phyloP scores from a whole-genome alignment of 2,329 filamentous ascomycete genomes.

The Trichophyton schoenleinii region DNA sequence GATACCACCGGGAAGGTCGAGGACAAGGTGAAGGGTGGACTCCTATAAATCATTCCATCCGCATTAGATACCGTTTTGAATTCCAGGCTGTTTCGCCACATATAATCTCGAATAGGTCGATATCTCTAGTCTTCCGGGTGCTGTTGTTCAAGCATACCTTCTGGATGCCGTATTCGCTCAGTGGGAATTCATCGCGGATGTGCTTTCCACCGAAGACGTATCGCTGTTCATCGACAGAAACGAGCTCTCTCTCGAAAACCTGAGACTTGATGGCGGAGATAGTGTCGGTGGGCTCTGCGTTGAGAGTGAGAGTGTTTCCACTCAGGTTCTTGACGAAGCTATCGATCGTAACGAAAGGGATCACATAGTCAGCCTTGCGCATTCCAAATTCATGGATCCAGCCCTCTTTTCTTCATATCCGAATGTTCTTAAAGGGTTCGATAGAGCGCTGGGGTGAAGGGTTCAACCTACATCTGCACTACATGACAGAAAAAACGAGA shows the following conservation, averaged over 20 bases:
- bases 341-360: constrained; percentile 9
- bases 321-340: constrained; percentile 69
- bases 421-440: constrained; percentile 12
- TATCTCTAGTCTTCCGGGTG: constrained; percentile 37
- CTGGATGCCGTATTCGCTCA: constrained; percentile 44
- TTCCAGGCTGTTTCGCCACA: background rate
- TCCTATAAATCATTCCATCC: constrained; percentile 36
- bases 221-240: constrained; percentile 58
- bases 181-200: constrained; percentile 39
- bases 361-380: constrained; percentile 5
- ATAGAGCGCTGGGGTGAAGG: constrained; percentile 11
- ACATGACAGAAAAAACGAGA: constrained; percentile 23
- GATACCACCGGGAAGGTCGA: constrained; percentile 46
- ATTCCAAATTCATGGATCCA: constrained; percentile 12
- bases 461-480: constrained; percentile 79
- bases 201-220: constrained; percentile 61
- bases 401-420: constrained; percentile 10
- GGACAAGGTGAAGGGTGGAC: constrained; percentile 52
- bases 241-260: constrained; percentile 73
- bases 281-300: constrained; percentile 56
- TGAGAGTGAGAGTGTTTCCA: constrained; percentile 57
- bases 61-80: background rate
- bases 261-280: constrained; percentile 61
- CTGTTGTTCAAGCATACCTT: constrained; percentile 49
- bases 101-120: background rate